Conservation (phyloP, 148 eudicot genomes). For the Camellia sinensis region DNA sequence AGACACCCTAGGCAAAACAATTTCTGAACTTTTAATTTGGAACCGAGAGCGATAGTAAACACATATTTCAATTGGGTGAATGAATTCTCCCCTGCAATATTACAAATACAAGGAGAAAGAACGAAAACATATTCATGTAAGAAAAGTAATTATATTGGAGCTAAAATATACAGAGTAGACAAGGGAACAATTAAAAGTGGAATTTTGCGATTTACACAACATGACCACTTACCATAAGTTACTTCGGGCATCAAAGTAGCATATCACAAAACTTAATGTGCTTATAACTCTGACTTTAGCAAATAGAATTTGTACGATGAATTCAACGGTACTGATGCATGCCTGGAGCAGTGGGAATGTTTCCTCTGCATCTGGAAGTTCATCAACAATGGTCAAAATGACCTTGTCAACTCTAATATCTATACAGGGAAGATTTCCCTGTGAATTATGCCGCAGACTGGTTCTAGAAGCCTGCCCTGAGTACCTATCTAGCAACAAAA, state of each 20-base stretch:
- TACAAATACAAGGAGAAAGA: constrained; percentile 14
- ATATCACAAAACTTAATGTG: constrained; percentile 44
- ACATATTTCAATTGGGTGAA: constrained; percentile 65
- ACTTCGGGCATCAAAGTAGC: constrained; percentile 63
- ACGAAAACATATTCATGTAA: neutral
- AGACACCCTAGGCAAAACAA: constrained; percentile 34
- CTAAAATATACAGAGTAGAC: constrained; percentile 3
- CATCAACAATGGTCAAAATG: constrained; percentile 69
- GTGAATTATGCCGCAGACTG: constrained; percentile 19
- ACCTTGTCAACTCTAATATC: constrained; percentile 49
- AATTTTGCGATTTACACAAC: neutral
- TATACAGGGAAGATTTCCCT: constrained; percentile 42
- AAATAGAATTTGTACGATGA: constrained; percentile 56
- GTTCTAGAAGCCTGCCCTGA: constrained; percentile 26
- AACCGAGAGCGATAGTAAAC: constrained; percentile 55
- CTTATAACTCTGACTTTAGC: constrained; percentile 70
- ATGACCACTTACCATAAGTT: constrained; percentile 52
- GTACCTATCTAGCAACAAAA: constrained; percentile 22
- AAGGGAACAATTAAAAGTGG: neutral
- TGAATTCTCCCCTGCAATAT: constrained; percentile 67
- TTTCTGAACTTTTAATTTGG: constrained; percentile 38
- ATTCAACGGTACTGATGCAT: constrained; percentile 46
- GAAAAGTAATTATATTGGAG: neutral
- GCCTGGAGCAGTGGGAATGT: constrained; percentile 76
- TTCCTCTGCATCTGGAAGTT: constrained; percentile 61